phyloP scores from a whole-genome alignment of 208 protist genomes.

The Acanthamoeba lenticulata region DNA sequence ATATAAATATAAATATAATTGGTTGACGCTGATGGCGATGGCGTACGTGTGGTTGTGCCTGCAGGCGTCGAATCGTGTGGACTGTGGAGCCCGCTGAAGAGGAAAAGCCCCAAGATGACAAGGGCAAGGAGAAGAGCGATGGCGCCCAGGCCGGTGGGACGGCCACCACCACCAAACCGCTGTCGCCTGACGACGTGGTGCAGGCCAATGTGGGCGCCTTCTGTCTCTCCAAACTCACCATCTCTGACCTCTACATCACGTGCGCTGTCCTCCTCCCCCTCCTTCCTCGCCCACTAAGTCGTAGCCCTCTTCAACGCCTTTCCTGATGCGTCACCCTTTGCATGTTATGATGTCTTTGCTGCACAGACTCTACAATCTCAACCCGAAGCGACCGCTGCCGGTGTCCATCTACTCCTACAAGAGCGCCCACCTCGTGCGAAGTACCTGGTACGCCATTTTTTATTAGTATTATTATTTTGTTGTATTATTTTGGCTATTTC shows the following conservation, averaged over 20 bases:
- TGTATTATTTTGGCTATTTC: neutral
- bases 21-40: no score
- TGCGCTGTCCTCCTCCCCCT: neutral
- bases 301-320: no score
- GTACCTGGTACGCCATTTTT: neutral
- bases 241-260: constrained; percentile 11
- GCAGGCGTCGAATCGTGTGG: constrained; percentile 1
- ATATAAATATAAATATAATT: no score
- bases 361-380: neutral
- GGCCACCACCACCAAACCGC: neutral
- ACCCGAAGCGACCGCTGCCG: constrained; percentile 48
- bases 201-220: neutral
- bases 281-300: neutral
- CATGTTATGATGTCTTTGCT: no score
- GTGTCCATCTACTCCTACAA: constrained; percentile 52
- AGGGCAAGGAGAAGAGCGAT: neutral
- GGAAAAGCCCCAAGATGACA: neutral
- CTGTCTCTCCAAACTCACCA: constrained; percentile 20
- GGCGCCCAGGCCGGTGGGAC: neutral
- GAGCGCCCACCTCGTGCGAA: neutral
- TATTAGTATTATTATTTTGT: neutral
- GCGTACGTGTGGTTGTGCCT: no score
- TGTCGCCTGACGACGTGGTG: neutral
- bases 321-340: neutral
- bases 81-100: neutral